Percentiles rank a stretch among this genome's conserved stretches.
These are phyloP conservation scores for Rosa hybrid DNA, from an alignment of 331 rosid genomes.

Conservation along the genomic window DNA sequence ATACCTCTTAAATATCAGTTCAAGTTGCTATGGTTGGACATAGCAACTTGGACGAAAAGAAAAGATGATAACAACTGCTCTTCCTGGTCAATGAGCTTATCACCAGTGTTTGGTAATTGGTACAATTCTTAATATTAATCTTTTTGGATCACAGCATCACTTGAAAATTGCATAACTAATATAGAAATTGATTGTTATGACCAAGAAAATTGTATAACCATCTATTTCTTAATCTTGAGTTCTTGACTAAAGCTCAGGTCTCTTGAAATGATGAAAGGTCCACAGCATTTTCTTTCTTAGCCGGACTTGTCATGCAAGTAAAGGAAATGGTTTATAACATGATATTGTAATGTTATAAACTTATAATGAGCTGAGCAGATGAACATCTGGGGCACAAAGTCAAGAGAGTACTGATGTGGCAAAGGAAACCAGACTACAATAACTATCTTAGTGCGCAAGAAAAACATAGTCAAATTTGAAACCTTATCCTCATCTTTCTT, in stretches of 20 bases:
- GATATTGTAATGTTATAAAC: no score
- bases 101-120: not conserved
- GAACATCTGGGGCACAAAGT: no score
- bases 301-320: not conserved
- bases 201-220: not conserved
- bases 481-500: not conserved
- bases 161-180: no score
- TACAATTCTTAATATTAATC: not conserved
- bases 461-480: not conserved
- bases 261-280: not conserved
- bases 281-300: not conserved
- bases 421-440: not conserved
- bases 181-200: not conserved
- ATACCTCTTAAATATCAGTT: no score
- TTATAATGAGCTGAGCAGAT: no score
- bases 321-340: not conserved
- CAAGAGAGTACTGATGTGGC: no score
- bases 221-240: not conserved
- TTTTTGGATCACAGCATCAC: not conserved
- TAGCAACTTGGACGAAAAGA: no score
- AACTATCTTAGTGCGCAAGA: no score
- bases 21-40: no score
- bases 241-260: not conserved
- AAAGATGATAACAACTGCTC: not conserved
- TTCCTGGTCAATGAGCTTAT: not conserved